Evolutionary conservation across 2,329 filamentous ascomycete genomes (phyloP).

Genomic region (Exophiala alcalophila): DNA sequence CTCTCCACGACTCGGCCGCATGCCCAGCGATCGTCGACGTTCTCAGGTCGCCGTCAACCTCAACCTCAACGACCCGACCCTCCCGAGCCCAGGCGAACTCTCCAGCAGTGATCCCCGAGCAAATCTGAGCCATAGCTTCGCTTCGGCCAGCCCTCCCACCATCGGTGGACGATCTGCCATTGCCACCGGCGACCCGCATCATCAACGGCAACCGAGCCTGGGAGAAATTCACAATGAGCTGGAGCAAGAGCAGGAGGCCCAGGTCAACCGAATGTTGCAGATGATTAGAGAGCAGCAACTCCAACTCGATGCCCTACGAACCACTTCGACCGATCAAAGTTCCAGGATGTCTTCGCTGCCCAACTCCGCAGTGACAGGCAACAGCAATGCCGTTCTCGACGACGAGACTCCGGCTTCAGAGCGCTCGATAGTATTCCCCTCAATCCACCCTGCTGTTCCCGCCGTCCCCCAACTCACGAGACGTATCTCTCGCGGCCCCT

Average conservation of each 20-base stretch:
- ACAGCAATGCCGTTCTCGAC: constrained; percentile 42
- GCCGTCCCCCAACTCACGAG: constrained; percentile 35
- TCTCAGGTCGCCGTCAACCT: constrained; percentile 41
- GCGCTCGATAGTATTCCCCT: constrained; percentile 40
- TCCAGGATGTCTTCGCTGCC: constrained; percentile 14
- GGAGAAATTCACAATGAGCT: constrained; percentile 51
- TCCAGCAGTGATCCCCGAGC: constrained; percentile 39
- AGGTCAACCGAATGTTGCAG: constrained; percentile 51
- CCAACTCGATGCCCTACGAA: constrained; percentile 42
- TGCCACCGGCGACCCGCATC: constrained; percentile 46
- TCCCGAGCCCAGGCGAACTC: constrained; percentile 38
- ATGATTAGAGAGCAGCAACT: constrained; percentile 49
- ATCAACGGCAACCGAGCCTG: constrained; percentile 47
- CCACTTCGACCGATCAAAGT: constrained; percentile 33
- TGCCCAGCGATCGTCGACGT: constrained; percentile 43
- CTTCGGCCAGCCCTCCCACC: constrained; percentile 44
- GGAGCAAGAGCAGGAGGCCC: constrained; percentile 52
- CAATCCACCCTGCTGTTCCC: constrained; percentile 34
- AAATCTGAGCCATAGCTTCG: constrained; percentile 37
- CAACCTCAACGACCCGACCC: constrained; percentile 40
- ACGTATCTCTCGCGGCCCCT: constrained; percentile 36
- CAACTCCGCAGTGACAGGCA: constrained; percentile 32
- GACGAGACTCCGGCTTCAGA: constrained; percentile 45
- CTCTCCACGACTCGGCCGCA: constrained; percentile 33
- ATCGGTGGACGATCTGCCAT: constrained; percentile 43